A percentile compares a stretch with the other conserved stretches of the same genome.
Evolutionary conservation across 495 filamentous ascomycete species (phyloP).

Genomic region (Penicillium herquei): DNA sequence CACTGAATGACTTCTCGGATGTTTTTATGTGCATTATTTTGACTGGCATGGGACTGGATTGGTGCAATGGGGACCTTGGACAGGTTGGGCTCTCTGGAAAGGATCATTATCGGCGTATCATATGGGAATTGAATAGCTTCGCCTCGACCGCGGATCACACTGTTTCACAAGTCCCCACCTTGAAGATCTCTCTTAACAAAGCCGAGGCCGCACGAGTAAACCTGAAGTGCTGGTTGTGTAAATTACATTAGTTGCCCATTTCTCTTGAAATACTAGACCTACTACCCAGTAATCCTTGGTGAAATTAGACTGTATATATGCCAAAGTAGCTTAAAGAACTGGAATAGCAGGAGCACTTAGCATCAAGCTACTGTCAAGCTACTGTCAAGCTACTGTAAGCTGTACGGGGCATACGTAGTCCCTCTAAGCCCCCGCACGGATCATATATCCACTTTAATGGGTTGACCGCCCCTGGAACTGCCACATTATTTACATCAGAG

Average conservation of each 20-base stretch:
- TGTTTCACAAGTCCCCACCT: conserved; percentile 29
- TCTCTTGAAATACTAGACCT: too few relatives aligned
- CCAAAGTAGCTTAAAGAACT: too few relatives aligned
- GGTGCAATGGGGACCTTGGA: conserved; percentile 3
- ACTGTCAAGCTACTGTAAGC: not conserved
- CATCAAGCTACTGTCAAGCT: not conserved
- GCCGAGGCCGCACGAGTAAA: conserved; percentile 13
- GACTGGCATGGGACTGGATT: not conserved
- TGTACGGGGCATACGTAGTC: conserved; percentile 5
- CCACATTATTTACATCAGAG: conserved; percentile 26
- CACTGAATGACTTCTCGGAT: not conserved
- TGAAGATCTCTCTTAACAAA: conserved; percentile 19
- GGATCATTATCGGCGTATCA: conserved; percentile 19
- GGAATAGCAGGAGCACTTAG: too few relatives aligned
- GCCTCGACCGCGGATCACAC: conserved; percentile 19
- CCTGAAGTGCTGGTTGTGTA: not conserved
- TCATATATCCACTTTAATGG: conserved; percentile 2
- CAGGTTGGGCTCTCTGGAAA: conserved; percentile 1
- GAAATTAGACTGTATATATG: too few relatives aligned
- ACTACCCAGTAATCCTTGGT: too few relatives aligned
- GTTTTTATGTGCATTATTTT: conserved; percentile 1
- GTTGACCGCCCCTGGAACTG: conserved; percentile 28
- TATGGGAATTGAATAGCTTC: conserved; percentile 18
- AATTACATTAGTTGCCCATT: not conserved
- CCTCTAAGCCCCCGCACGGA: conserved; percentile 5